Percentiles rank a stretch among this genome's conserved stretches.
Conservation (phyloP, 345 rosid species). For the Microcos paniculata region DNA sequence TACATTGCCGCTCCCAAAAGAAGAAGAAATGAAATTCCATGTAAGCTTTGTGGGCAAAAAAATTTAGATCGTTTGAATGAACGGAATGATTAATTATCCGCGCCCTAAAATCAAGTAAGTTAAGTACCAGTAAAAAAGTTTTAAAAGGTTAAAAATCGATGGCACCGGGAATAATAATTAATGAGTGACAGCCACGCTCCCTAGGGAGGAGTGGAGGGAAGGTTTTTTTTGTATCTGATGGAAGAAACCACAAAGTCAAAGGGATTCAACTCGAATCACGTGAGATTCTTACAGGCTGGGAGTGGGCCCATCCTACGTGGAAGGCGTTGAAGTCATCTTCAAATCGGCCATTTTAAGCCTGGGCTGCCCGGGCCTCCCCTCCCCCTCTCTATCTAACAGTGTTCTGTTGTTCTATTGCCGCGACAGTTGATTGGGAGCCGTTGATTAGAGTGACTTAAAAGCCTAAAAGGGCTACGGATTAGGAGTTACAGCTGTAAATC, state of each 20-base stretch:
- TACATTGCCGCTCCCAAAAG: neutral
- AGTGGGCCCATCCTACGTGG: constrained; percentile 52
- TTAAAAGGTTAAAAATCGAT: neutral
- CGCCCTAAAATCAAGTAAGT: neutral
- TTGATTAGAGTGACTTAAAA: constrained; percentile 23
- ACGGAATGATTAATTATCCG: neutral
- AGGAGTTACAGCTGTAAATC: constrained; percentile 45
- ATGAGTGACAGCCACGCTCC: constrained; percentile 24
- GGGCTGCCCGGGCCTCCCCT: neutral
- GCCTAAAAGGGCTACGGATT: constrained; percentile 25
- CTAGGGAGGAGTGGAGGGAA: neutral
- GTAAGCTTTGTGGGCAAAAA: neutral
- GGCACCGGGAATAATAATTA: neutral
- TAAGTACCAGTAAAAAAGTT: too few species aligned
- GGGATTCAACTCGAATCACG: constrained; percentile 46
- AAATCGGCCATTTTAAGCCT: constrained; percentile 16
- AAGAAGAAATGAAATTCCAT: neutral
- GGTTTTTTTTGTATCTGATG: neutral
- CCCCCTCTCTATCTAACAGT: neutral
- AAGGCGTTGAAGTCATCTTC: constrained; percentile 33
- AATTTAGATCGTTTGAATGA: too few species aligned
- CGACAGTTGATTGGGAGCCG: constrained; percentile 31
- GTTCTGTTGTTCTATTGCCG: neutral
- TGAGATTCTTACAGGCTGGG: constrained; percentile 67
- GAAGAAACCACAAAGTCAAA: constrained; percentile 31